phyloP scores from a whole-genome alignment of 2,329 filamentous ascomycete genomes.

The Lecanicillium sp. region DNA sequence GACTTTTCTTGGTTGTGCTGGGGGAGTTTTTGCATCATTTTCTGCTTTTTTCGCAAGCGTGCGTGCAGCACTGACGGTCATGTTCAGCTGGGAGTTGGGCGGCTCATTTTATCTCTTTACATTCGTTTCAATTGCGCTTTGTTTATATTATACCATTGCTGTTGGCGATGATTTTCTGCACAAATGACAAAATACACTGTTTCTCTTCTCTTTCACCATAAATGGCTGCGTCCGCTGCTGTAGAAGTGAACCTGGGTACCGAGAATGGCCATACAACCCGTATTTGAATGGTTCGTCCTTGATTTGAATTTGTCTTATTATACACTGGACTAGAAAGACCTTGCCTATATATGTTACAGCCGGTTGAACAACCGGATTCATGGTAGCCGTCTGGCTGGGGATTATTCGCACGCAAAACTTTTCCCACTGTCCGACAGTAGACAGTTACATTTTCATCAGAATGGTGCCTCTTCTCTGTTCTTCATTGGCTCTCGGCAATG shows the following conservation, averaged over 20 bases:
- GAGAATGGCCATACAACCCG: too few species aligned
- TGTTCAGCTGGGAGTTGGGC: slow-evolving; percentile 28
- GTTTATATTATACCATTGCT: slow-evolving; percentile 17
- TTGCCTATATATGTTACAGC: slow-evolving; percentile 9
- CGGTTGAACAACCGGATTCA: neutral
- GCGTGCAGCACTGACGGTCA: slow-evolving; percentile 20
- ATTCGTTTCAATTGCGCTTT: slow-evolving; percentile 21
- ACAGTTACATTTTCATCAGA: too few species aligned
- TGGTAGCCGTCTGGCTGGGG: too few species aligned
- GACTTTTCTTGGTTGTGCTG: neutral
- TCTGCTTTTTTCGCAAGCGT: slow-evolving; percentile 15
- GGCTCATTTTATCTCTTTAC: slow-evolving; percentile 17
- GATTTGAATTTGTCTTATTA: too few species aligned
- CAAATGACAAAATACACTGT: slow-evolving; percentile 1
- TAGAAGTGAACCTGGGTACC: too few species aligned
- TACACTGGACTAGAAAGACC: slow-evolving; percentile 6
- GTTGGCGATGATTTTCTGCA: slow-evolving; percentile 5
- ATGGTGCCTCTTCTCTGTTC: slow-evolving; percentile 10
- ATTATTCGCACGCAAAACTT: too few species aligned
- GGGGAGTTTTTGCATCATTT: slow-evolving; percentile 18
- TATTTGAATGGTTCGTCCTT: too few species aligned
- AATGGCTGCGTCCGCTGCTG: too few species aligned
- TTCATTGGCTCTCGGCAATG: slow-evolving; percentile 24
- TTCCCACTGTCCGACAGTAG: too few species aligned
- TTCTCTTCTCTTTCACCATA: slow-evolving; percentile 5